Evolutionary conservation across 2,329 filamentous ascomycete genomes (phyloP).

Genomic region (Aureobasidium uvarum): DNA sequence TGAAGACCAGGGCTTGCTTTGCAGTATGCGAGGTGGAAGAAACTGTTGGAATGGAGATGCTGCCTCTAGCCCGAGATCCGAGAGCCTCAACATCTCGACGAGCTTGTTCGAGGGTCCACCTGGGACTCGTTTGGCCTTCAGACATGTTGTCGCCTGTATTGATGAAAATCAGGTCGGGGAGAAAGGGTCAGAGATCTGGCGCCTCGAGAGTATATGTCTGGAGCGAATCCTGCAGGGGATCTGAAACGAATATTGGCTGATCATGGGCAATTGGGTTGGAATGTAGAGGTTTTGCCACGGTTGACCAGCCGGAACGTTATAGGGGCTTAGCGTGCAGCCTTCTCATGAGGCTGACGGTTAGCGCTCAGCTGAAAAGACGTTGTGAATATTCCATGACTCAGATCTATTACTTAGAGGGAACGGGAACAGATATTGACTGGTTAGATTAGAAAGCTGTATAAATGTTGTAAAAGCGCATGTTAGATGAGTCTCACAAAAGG

Average conservation of each 20-base stretch:
- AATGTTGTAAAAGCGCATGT: no score
- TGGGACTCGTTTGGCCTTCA: not conserved
- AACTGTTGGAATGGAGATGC: not conserved
- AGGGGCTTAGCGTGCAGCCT: no score
- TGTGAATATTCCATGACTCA: not conserved
- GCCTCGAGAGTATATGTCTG: not conserved
- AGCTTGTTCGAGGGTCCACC: not conserved
- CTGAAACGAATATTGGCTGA: constrained; percentile 1
- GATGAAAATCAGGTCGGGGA: not conserved
- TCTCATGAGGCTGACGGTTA: not conserved
- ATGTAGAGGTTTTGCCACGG: not conserved
- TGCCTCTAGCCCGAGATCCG: not conserved
- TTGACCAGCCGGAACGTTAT: no score
- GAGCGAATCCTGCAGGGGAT: not conserved
- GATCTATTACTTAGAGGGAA: not conserved
- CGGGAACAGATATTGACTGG: not conserved
- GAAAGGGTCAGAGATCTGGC: not conserved
- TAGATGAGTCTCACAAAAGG: not conserved
- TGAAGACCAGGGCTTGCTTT: not conserved
- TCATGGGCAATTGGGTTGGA: not conserved
- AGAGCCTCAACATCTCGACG: not conserved
- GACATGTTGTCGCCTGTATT: not conserved
- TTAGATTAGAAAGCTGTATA: not conserved
- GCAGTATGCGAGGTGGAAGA: not conserved
- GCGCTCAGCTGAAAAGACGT: constrained; percentile 8